Evolutionary conservation across 2,329 filamentous ascomycete species (phyloP).

Genomic region (Akanthomyces uredinophilus): DNA sequence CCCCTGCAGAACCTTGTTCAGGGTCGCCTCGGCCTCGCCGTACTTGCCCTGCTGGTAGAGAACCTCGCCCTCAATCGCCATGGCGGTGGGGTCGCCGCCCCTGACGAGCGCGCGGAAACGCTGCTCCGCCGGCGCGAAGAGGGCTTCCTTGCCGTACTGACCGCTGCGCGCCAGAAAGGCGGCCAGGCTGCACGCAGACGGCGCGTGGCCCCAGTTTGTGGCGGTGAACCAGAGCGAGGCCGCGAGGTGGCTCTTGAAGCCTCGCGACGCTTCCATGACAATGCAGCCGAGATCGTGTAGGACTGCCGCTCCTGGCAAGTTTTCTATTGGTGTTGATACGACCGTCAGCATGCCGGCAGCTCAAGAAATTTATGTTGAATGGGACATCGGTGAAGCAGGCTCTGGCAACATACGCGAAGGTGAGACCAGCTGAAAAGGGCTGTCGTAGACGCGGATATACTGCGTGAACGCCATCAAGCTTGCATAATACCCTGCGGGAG

Average conservation of each 20-base stretch:
- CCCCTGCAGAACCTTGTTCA: not conserved
- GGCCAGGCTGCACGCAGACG: constrained; percentile 27
- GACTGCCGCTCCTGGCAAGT: constrained; percentile 6
- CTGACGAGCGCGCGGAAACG: constrained; percentile 29
- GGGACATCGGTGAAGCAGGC: not conserved
- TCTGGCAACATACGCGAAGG: not conserved
- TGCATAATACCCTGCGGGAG: not conserved
- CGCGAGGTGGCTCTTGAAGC: constrained; percentile 18
- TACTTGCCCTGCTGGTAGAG: constrained; percentile 23
- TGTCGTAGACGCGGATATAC: not conserved
- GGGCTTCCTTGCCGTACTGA: constrained; percentile 19
- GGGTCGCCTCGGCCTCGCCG: constrained; percentile 18
- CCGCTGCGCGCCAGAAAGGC: constrained; percentile 20
- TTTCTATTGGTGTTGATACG: not conserved
- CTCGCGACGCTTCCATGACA: constrained; percentile 18
- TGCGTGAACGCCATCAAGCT: not conserved
- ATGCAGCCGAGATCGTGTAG: constrained; percentile 28
- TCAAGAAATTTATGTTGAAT: not conserved
- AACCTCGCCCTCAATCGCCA: constrained; percentile 29
- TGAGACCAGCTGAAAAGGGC: not conserved
- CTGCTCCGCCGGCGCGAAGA: constrained; percentile 20
- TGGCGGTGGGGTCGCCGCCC: constrained; percentile 30
- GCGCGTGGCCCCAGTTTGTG: constrained; percentile 25
- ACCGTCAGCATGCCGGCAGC: not conserved
- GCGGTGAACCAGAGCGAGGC: constrained; percentile 28